These are phyloP conservation scores for Cytospora paraplurivora DNA, from an alignment of 2,329 filamentous ascomycete species.

Conservation along the genomic window DNA sequence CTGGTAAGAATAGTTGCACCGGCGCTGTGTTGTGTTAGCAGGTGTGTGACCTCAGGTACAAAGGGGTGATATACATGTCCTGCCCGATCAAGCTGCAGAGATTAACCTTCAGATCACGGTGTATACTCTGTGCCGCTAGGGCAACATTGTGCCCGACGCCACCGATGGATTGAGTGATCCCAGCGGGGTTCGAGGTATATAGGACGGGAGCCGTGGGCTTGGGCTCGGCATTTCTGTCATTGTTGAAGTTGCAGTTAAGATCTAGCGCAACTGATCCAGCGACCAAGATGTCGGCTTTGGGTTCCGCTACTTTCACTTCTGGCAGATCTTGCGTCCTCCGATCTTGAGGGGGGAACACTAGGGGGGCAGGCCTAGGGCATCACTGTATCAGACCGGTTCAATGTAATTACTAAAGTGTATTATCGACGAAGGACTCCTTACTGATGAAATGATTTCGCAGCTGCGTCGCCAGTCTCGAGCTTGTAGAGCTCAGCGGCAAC, in stretches of 20 bases:
- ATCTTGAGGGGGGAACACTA: not conserved
- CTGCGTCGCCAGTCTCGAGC: constrained; percentile 39
- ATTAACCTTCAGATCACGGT: constrained; percentile 62
- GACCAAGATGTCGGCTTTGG: constrained; percentile 70
- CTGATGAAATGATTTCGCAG: constrained; percentile 20
- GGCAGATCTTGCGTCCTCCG: constrained; percentile 2
- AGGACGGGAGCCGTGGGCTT: constrained; percentile 49
- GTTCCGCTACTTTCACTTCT: constrained; percentile 9
- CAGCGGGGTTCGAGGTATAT: constrained; percentile 84
- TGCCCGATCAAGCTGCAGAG: constrained; percentile 82
- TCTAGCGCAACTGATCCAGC: constrained; percentile 91
- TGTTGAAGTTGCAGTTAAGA: constrained; percentile 75
- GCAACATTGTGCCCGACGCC: constrained; percentile 94
- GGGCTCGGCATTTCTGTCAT: constrained; percentile 33
- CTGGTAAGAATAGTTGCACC: constrained; percentile 72
- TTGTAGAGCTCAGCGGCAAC: constrained; percentile 56
- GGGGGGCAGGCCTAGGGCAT: constrained; percentile 12
- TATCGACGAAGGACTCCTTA: constrained; percentile 18
- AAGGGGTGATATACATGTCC: constrained; percentile 61
- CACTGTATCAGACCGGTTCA: constrained; percentile 9
- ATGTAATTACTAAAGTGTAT: not conserved
- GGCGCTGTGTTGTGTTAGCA: constrained; percentile 50
- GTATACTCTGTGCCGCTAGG: constrained; percentile 71
- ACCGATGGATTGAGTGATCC: constrained; percentile 80
- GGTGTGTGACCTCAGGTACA: not conserved